These are phyloP conservation scores for Aspergillus novofumigatus DNA, from an alignment of 2,329 filamentous ascomycete species.

Conservation along the genomic window DNA sequence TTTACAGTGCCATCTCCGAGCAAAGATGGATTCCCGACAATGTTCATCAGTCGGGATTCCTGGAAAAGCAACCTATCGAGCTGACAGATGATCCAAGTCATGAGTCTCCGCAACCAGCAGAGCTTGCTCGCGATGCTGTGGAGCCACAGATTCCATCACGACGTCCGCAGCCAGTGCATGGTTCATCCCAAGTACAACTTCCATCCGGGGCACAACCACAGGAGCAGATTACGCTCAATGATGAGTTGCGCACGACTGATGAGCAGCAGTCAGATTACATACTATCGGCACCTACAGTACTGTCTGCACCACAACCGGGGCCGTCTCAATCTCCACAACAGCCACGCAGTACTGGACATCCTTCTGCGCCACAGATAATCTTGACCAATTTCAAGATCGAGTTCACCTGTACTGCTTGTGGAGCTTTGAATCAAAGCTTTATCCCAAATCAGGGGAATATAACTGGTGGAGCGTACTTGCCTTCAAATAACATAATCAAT, in stretches of 20 bases:
- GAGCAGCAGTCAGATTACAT: constrained; percentile 22
- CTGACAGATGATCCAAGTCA: constrained; percentile 20
- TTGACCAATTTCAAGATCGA: constrained; percentile 39
- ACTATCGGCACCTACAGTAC: constrained; percentile 15
- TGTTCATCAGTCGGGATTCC: constrained; percentile 21
- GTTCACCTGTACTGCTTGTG: constrained; percentile 37
- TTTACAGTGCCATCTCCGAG: constrained; percentile 25
- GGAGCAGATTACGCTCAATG: constrained; percentile 19
- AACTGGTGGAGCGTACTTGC: constrained; percentile 25
- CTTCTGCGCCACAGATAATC: constrained; percentile 25
- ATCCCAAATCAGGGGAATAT: constrained; percentile 37
- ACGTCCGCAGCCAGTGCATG: constrained; percentile 11
- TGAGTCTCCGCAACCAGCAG: constrained; percentile 13
- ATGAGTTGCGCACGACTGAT: constrained; percentile 19
- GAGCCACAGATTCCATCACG: constrained; percentile 12
- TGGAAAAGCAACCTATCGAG: constrained; percentile 23
- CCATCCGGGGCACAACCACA: constrained; percentile 20
- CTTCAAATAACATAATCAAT: constrained; percentile 19
- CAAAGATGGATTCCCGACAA: constrained; percentile 32
- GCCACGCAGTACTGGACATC: constrained; percentile 21
- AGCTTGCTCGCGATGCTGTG: constrained; percentile 18
- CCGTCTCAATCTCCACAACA: constrained; percentile 23
- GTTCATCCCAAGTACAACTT: constrained; percentile 13
- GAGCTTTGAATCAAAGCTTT: constrained; percentile 36
- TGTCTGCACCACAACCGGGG: constrained; percentile 16